Evolutionary conservation across 2,329 filamentous ascomycete species (phyloP), one percentile per base, ranked within the genome.

Genomic region (Neofusicoccum ribis): DNA sequence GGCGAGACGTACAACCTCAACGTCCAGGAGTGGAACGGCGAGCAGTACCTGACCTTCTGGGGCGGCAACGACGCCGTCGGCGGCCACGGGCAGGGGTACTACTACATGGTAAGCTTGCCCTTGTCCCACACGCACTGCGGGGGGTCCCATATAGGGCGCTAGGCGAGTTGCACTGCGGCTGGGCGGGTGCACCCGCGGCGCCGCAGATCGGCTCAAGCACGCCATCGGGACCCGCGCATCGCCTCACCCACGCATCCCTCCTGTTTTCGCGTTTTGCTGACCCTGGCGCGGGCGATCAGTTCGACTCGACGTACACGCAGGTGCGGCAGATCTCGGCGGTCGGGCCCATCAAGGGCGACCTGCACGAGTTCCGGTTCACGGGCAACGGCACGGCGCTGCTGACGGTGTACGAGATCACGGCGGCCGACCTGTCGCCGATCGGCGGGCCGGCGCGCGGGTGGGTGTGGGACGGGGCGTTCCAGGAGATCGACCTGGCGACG

Each of bases 321-420:
- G 58, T 67, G n/a, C 62, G 62, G 31, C 44, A 63, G 41, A 63
- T 68, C 49, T 60, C 43, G 6, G 52, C 68, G 4, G 66, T 62
- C 7, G 69, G 73, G 14, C 74, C 72, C 14, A 61, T 67, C 41
- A 59, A 65, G 51, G 70, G 68, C 14, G 81, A 83, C 65, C 67
- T 81, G 14, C 79, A 83, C 65, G 81, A 83, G 64, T 82, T 82
- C 44, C 73, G 71, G 14, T 78, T 83, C 63, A 83, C 81, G 0
- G 65, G 67, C 5, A 70, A 80, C 12, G 76, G 76, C 23, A 82
- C 81, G 1, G 79, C 79, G 1, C 65, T 84, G 3, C 71, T 83
- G 17, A 75, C 77, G 0, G 72, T 79, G 15, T 82, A 82, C 61
- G 73, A 78, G 20, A 66, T 76, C 1, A 73, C 76, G 3, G 72